phyloP scores from a whole-genome alignment of 2,329 filamentous ascomycete species.

The Beauveria bassiana region DNA sequence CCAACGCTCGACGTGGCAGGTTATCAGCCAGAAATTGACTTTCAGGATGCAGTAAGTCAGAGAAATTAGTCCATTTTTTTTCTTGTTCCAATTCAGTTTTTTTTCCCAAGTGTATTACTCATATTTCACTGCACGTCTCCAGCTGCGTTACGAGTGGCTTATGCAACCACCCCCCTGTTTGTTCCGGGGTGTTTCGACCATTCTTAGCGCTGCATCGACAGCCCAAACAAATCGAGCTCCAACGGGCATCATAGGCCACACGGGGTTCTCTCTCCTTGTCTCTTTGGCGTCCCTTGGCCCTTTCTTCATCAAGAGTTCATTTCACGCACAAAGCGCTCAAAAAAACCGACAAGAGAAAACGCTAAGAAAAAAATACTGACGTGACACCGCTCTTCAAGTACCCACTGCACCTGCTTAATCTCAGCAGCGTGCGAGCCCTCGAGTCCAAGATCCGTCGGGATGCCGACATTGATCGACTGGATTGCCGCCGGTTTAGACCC shows the following conservation, averaged over 20 bases:
- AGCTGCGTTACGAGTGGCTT: not conserved
- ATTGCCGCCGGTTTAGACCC: slow-evolving; percentile 58
- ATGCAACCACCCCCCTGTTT: not conserved
- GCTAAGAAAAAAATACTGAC: not conserved
- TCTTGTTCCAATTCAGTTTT: not conserved
- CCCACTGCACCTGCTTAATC: slow-evolving; percentile 60
- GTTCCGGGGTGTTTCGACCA: not conserved
- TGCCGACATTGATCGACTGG: slow-evolving; percentile 41
- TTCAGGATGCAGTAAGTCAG: slow-evolving; percentile 58
- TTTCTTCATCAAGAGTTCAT: too few species aligned
- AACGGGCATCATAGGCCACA: not conserved
- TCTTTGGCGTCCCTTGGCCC: too few species aligned
- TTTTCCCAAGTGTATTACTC: not conserved
- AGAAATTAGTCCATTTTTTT: too few species aligned
- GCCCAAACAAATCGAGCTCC: not conserved
- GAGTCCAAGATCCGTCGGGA: slow-evolving; percentile 48
- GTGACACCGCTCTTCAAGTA: slow-evolving; percentile 41
- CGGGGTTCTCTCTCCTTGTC: too few species aligned
- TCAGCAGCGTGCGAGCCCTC: slow-evolving; percentile 56
- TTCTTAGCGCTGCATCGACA: not conserved
- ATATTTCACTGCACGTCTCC: not conserved
- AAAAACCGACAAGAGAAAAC: not conserved
- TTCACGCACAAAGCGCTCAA: not conserved
- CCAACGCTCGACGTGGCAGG: slow-evolving; percentile 50
- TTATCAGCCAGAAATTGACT: slow-evolving; percentile 58